Conservation (phyloP, 2,329 filamentous ascomycete species). For the Sphaerulina musiva region DNA sequence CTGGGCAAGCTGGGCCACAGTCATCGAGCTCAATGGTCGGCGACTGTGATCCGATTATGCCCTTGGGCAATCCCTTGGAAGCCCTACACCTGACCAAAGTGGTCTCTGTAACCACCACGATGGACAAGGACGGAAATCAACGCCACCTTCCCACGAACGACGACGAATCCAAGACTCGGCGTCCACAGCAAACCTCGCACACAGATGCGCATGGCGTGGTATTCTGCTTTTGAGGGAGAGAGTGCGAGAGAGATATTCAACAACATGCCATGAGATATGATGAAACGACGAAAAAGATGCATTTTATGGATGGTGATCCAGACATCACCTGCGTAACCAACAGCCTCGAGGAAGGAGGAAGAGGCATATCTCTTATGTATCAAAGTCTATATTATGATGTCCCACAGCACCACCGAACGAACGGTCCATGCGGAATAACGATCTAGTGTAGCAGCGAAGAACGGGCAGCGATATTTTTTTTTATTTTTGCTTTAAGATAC, state of each 20-base stretch:
- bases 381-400: not conserved
- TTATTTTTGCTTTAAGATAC: not conserved
- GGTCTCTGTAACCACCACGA: slow-evolving; percentile 9
- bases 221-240: slow-evolving; percentile 23
- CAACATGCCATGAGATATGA: slow-evolving; percentile 3
- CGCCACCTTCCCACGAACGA: not conserved
- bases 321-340: not conserved
- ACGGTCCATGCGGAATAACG: not conserved
- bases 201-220: slow-evolving; percentile 22
- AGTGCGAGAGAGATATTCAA: too few relatives aligned
- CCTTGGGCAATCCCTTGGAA: slow-evolving; percentile 16
- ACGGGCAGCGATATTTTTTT: not conserved
- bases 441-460: not conserved
- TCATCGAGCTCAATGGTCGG: slow-evolving; percentile 18
- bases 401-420: not conserved
- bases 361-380: not conserved
- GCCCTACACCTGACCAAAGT: slow-evolving; percentile 21
- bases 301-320: not conserved
- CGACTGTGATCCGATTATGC: slow-evolving; percentile 19
- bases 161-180: slow-evolving; percentile 15
- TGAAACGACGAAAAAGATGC: not conserved
- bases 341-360: not conserved
- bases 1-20: slow-evolving; percentile 9
- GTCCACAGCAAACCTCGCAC: slow-evolving; percentile 7
- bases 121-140: not conserved